These are phyloP conservation scores for Venturia asperata DNA, from an alignment of 2,329 filamentous ascomycete species.

Conservation along the genomic window DNA sequence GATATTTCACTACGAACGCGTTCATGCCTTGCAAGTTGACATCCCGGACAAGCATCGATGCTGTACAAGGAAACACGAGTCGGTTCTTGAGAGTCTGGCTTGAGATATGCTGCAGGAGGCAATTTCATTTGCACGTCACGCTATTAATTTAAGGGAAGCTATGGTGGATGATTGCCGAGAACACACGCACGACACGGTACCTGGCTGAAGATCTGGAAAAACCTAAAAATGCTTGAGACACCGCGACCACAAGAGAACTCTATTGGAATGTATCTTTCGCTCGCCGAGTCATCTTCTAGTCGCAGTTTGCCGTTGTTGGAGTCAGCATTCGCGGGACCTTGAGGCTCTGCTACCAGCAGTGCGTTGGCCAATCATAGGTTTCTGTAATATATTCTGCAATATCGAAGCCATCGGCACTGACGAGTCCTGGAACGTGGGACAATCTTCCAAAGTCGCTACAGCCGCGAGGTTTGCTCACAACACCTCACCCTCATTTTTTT, in stretches of 20 bases:
- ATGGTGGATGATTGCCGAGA: neutral
- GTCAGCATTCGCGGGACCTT: neutral
- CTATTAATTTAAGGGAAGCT: slow-evolving; percentile 4
- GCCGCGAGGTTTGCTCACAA: neutral
- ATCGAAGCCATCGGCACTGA: slow-evolving; percentile 5
- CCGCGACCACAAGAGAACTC: too few relatives aligned
- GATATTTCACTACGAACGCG: too few relatives aligned
- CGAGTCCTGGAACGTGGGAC: neutral
- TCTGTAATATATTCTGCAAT: slow-evolving; percentile 10
- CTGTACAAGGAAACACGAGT: neutral
- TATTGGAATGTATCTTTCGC: too few relatives aligned
- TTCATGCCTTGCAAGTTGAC: neutral
- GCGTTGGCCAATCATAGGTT: slow-evolving; percentile 1
- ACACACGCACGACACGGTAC: neutral
- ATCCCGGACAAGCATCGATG: neutral
- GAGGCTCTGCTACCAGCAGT: neutral
- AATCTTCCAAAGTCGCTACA: neutral
- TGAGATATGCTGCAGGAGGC: neutral
- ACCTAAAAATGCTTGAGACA: neutral
- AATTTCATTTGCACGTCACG: neutral
- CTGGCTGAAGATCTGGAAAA: neutral
- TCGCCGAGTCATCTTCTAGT: neutral
- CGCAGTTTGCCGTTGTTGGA: neutral
- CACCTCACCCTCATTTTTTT: neutral
- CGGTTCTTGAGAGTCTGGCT: neutral